Conservation (phyloP, 2,329 filamentous ascomycete species). For the Aspergillaceae sp. region DNA sequence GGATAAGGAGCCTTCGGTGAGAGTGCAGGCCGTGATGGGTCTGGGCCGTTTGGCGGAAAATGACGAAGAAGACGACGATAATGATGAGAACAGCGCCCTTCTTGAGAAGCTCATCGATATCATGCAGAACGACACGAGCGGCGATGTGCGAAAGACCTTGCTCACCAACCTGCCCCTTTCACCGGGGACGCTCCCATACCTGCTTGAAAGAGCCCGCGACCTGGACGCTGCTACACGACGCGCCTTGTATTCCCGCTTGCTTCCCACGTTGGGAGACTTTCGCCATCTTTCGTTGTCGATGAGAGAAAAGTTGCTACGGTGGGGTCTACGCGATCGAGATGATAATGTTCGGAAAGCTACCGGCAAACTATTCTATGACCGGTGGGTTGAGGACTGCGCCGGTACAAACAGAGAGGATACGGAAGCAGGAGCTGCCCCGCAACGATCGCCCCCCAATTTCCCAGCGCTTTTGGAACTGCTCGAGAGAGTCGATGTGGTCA, state of each 20-base stretch:
- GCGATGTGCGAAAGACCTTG: conserved; percentile 81
- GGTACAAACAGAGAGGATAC: conserved; percentile 53
- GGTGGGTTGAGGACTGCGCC: conserved; percentile 97
- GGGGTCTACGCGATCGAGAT: conserved; percentile 89
- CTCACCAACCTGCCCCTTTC: conserved; percentile 84
- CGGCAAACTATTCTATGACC: conserved; percentile 78
- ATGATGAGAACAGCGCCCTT: conserved; percentile 54
- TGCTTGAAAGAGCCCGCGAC: conserved; percentile 85
- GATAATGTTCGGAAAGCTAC: conserved; percentile 90
- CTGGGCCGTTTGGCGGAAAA: conserved; percentile 77
- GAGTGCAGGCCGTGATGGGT: conserved; percentile 84
- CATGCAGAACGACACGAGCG: conserved; percentile 86
- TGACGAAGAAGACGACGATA: conserved; percentile 58
- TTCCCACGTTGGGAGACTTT: conserved; percentile 89
- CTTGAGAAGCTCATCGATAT: conserved; percentile 78
- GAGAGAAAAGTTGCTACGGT: conserved; percentile 88
- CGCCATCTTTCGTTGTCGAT: conserved; percentile 86
- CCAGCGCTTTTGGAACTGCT: conserved; percentile 83
- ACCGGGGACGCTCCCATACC: conserved; percentile 70
- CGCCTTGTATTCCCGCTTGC: conserved; percentile 74
- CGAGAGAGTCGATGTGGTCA: conserved; percentile 87
- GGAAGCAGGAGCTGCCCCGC: conserved; percentile 16
- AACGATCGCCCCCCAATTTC: conserved; percentile 56
- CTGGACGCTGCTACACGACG: conserved; percentile 75
- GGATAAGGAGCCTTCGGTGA: conserved; percentile 88